These are phyloP conservation scores for Helichrysum umbraculigerum DNA, from an alignment of 129 eudicot species.

Conservation along the genomic window DNA sequence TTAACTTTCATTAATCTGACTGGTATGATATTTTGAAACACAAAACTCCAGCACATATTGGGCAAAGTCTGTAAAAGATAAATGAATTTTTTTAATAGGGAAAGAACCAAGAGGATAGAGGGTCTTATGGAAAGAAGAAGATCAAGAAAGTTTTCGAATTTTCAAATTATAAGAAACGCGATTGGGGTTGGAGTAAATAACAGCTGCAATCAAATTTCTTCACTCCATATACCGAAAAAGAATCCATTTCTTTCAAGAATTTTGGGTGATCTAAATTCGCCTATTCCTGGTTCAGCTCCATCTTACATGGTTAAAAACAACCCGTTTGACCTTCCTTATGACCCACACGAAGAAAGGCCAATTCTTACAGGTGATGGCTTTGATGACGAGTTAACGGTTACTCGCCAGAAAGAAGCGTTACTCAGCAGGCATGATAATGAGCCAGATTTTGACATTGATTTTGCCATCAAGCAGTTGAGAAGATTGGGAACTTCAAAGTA, in stretches of 20 bases:
- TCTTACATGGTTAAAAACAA: slow-evolving; percentile 53
- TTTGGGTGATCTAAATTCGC: slow-evolving; percentile 21
- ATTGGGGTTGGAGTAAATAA: slow-evolving; percentile 33
- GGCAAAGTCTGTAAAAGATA: background rate
- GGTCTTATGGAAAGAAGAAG: slow-evolving; percentile 67
- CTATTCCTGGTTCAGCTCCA: slow-evolving; percentile 77
- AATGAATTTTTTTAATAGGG: slow-evolving; percentile 36
- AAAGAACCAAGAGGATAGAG: slow-evolving; percentile 72
- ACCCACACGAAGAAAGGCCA: slow-evolving; percentile 72
- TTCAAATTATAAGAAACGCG: slow-evolving; percentile 45
- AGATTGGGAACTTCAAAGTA: slow-evolving; percentile 28
- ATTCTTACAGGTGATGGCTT: slow-evolving; percentile 55
- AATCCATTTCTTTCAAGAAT: slow-evolving; percentile 34
- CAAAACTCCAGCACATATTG: background rate
- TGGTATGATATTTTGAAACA: too few species aligned
- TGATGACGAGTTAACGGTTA: slow-evolving; percentile 44
- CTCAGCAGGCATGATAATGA: slow-evolving; percentile 44
- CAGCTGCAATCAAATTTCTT: slow-evolving; percentile 28
- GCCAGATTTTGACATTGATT: slow-evolving; percentile 16
- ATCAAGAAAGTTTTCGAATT: slow-evolving; percentile 45
- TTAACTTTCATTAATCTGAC: background rate
- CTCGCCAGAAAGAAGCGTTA: slow-evolving; percentile 37
- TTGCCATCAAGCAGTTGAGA: slow-evolving; percentile 32
- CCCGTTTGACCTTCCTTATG: slow-evolving; percentile 90
- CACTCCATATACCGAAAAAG: slow-evolving; percentile 38